Conservation (phyloP, 202 grass and related monocot genomes). For the Setaria italica region DNA sequence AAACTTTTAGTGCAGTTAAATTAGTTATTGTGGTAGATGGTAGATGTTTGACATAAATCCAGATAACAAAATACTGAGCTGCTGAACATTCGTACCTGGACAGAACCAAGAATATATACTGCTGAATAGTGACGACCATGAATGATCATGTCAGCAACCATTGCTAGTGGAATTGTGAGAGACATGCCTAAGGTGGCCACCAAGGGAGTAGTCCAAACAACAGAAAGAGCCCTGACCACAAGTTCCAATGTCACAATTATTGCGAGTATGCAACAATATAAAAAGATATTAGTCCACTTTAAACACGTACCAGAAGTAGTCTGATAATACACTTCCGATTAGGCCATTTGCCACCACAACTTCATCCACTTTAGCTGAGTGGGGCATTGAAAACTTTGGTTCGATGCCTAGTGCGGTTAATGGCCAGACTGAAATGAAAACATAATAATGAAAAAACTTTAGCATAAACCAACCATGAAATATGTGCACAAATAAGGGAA, state of each 20-base stretch:
- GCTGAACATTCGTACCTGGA: constrained; percentile 64
- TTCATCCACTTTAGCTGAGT: constrained; percentile 95
- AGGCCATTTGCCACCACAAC: constrained; percentile 95
- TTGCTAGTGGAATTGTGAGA: constrained; percentile 93
- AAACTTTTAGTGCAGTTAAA: background rate
- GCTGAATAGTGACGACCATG: constrained; percentile 95
- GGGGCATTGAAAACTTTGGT: constrained; percentile 95
- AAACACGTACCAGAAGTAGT: constrained; percentile 88
- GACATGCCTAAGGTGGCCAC: constrained; percentile 98
- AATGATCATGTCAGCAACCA: constrained; percentile 97
- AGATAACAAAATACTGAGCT: constrained; percentile 2
- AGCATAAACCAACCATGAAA: constrained; percentile 19
- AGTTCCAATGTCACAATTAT: constrained; percentile 20
- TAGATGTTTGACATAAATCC: background rate
- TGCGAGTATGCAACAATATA: background rate
- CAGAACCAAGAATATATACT: constrained; percentile 89
- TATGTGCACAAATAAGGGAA: background rate
- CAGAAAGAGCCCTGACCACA: constrained; percentile 83
- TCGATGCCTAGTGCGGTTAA: constrained; percentile 89
- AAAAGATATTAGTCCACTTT: constrained; percentile 15
- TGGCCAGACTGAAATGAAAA: constrained; percentile 83
- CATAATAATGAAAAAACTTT: constrained; percentile 11
- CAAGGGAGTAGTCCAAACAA: constrained; percentile 97
- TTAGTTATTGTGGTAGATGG: background rate
- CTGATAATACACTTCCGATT: constrained; percentile 88